phyloP scores from a whole-genome alignment of 352 stramenopile species.

The Globisporangium yorkense region DNA sequence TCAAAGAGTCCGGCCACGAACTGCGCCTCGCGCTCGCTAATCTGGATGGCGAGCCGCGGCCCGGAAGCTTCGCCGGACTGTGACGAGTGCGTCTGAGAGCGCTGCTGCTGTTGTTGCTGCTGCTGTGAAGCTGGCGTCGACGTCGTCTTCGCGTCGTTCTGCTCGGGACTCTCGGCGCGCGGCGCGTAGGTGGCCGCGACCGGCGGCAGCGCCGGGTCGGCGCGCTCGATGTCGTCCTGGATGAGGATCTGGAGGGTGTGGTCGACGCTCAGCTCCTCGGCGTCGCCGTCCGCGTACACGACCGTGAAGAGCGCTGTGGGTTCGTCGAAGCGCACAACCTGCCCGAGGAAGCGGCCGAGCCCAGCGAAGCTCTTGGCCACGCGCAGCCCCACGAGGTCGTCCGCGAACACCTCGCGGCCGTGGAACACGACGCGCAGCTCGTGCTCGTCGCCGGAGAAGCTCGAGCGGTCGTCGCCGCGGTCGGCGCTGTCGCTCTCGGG shows the following conservation, averaged over 20 bases:
- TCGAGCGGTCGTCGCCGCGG: constrained; percentile 11
- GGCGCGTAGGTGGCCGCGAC: constrained; percentile 10
- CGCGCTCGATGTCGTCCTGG: constrained; percentile 80
- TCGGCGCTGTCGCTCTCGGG: neutral
- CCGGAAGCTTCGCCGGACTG: neutral
- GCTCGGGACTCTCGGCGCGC: constrained; percentile 16
- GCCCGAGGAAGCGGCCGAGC: constrained; percentile 71
- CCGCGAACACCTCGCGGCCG: constrained; percentile 59
- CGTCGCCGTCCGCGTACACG: constrained; percentile 82
- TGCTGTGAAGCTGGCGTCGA: neutral
- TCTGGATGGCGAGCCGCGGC: constrained; percentile 25
- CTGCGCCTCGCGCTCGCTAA: constrained; percentile 69
- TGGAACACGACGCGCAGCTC: constrained; percentile 70
- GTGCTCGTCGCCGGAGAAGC: constrained; percentile 21
- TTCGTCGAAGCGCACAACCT: constrained; percentile 83
- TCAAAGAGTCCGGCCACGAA: constrained; percentile 78
- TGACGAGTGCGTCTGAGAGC: neutral
- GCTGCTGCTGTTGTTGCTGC: neutral
- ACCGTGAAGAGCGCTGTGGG: constrained; percentile 60
- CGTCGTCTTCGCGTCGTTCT: neutral
- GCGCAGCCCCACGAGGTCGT: constrained; percentile 75
- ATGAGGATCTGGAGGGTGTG: constrained; percentile 81
- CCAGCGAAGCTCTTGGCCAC: constrained; percentile 81
- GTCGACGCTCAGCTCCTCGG: constrained; percentile 71
- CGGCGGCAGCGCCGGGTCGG: constrained; percentile 44